A percentile compares a stretch with the other conserved stretches of the same genome.
Conservation (phyloP, 768 basidiomycete species). For the Boletus patriciae region DNA sequence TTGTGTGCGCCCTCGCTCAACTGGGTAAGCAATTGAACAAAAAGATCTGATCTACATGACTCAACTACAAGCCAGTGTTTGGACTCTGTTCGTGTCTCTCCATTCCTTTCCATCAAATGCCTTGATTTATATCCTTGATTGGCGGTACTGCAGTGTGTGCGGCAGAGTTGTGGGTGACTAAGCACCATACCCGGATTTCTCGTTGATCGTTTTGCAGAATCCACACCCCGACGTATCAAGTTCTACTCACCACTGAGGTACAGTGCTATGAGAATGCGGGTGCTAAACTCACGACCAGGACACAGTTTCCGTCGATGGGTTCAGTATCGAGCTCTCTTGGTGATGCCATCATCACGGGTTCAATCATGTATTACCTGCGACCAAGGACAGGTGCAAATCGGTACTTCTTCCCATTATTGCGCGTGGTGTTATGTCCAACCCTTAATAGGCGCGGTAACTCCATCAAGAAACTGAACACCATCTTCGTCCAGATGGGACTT, state of each 20-base stretch:
- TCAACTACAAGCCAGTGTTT: slow-evolving; percentile 3
- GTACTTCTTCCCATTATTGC: background rate
- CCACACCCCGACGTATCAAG: slow-evolving; percentile 4
- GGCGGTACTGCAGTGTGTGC: background rate
- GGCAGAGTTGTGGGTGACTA: slow-evolving; percentile 7
- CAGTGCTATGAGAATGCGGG: too few species aligned
- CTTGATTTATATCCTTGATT: background rate
- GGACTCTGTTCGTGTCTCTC: slow-evolving; percentile 15
- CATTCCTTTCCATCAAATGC: background rate
- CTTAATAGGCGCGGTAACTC: slow-evolving; percentile 2
- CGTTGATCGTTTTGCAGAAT: slow-evolving; percentile 9
- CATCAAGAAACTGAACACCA: slow-evolving; percentile 11
- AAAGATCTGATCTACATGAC: background rate
- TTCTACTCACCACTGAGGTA: slow-evolving; percentile 8
- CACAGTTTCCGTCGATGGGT: slow-evolving; percentile 8
- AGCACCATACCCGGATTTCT: too few species aligned
- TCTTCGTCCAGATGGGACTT: slow-evolving; percentile 24
- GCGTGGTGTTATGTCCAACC: background rate
- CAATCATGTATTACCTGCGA: background rate
- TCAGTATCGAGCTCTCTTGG: slow-evolving; percentile 2
- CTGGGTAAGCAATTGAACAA: slow-evolving; percentile 6
- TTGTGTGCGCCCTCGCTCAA: slow-evolving; percentile 11
- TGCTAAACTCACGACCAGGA: background rate
- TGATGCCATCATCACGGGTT: too few species aligned
- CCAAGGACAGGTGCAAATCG: slow-evolving; percentile 10